These are phyloP conservation scores for Exophiala dermatitidis DNA, from an alignment of 2,329 filamentous ascomycete species.

Conservation along the genomic window DNA sequence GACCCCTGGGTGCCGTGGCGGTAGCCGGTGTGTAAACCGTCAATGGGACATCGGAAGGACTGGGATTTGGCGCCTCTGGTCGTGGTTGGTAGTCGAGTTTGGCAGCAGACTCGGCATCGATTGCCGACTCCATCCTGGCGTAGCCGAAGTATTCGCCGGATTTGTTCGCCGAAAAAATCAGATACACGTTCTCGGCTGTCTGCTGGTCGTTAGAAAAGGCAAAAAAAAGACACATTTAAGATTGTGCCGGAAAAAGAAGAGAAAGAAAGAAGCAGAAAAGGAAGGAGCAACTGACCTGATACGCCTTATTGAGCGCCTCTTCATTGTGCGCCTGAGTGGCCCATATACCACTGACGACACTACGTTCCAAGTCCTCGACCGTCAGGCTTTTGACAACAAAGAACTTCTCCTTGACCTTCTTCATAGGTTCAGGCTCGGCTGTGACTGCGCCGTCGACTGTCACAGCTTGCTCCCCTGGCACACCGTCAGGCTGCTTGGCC, in stretches of 20 bases:
- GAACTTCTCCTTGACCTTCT: conserved; percentile 60
- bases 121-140: conserved; percentile 78
- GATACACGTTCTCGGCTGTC: conserved; percentile 74
- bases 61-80: conserved; percentile 43
- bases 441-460: conserved; percentile 11
- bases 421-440: conserved; percentile 22
- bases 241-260: not conserved
- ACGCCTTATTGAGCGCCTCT: conserved; percentile 71
- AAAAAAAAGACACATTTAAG: no score
- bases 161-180: conserved; percentile 95
- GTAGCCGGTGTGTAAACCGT: conserved; percentile 74
- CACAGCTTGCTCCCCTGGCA: conserved; percentile 1
- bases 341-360: conserved; percentile 83
- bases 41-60: conserved; percentile 60
- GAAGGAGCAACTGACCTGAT: conserved; percentile 51
- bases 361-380: conserved; percentile 79
- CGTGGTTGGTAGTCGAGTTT: conserved; percentile 60
- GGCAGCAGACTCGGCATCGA: conserved; percentile 66
- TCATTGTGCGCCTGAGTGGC: conserved; percentile 94
- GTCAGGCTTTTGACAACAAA: conserved; percentile 93
- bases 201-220: conserved; percentile 33
- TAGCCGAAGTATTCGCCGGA: conserved; percentile 97
- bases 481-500: conserved; percentile 3
- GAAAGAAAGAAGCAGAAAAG: not conserved
- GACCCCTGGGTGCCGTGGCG: conserved; percentile 68